A percentile compares a stretch with the other conserved stretches of the same genome.
Evolutionary conservation across 352 stramenopile genomes (phyloP).

Genomic region (Pythium chondricola): DNA sequence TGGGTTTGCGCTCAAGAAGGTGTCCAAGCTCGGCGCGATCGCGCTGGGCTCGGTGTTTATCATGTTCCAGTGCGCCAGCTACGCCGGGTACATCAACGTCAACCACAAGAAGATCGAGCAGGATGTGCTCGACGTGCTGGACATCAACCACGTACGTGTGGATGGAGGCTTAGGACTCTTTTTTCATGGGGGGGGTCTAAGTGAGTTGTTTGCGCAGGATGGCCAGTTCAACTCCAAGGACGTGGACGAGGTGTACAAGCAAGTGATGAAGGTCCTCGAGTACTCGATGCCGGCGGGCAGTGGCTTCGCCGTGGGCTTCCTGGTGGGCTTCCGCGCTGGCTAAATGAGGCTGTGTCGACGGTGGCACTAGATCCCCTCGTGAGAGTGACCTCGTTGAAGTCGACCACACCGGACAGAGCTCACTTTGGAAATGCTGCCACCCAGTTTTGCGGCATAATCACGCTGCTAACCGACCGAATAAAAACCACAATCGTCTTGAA

Average conservation of each 20-base stretch:
- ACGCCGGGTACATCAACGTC: conserved; percentile 88
- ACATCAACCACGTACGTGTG: conserved; percentile 76
- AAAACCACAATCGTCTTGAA: no score
- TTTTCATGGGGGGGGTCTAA: neutral
- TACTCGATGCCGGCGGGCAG: conserved; percentile 71
- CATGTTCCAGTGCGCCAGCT: conserved; percentile 82
- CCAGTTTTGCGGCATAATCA: neutral
- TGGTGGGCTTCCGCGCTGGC: conserved; percentile 70
- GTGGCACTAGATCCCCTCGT: neutral
- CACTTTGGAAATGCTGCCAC: neutral
- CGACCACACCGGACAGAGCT: neutral
- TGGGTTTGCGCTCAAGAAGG: conserved; percentile 87
- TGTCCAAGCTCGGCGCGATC: conserved; percentile 86
- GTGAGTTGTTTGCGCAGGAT: conserved; percentile 29
- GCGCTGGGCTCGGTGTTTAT: conserved; percentile 84
- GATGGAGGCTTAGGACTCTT: neutral
- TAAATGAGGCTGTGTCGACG: conserved; percentile 19
- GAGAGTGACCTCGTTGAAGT: conserved; percentile 24
- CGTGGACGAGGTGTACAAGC: conserved; percentile 69
- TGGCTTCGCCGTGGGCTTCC: conserved; percentile 67
- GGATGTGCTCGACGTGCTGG: conserved; percentile 60
- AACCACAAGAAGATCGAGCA: conserved; percentile 90
- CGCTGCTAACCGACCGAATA: no score
- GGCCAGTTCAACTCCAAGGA: conserved; percentile 70
- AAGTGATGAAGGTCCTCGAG: conserved; percentile 70